Percentiles rank a stretch among this genome's conserved stretches.
Conservation (phyloP, 768 basidiomycete species). For the Neoboletus magnificus region DNA sequence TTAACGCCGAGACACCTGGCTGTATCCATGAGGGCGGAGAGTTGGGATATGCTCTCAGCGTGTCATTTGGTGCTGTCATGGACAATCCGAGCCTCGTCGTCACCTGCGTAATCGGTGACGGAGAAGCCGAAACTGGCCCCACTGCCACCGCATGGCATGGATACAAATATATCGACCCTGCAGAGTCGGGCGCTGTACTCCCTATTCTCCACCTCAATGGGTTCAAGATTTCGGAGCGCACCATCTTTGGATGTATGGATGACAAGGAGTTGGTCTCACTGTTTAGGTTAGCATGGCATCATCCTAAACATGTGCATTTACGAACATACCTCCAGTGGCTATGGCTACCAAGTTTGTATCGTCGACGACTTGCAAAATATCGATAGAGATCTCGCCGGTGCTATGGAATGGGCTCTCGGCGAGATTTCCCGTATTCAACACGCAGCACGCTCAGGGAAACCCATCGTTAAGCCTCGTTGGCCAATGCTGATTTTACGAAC, state of each 20-base stretch:
- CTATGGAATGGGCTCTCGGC: conserved; percentile 74
- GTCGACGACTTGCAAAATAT: conserved; percentile 65
- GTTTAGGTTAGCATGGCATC: conserved; percentile 50
- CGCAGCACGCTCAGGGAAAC: conserved; percentile 71
- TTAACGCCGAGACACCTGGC: conserved; percentile 85
- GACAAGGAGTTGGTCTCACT: conserved; percentile 73
- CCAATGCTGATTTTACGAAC: conserved; percentile 84
- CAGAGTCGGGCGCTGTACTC: conserved; percentile 86
- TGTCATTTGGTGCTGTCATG: conserved; percentile 87
- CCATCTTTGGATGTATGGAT: conserved; percentile 89
- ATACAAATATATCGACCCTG: conserved; percentile 88
- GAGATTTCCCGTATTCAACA: conserved; percentile 77
- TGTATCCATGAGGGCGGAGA: conserved; percentile 91
- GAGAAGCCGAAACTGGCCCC: conserved; percentile 80
- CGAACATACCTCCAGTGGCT: conserved; percentile 45
- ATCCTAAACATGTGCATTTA: background rate
- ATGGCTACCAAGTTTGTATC: conserved; percentile 87
- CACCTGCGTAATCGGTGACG: conserved; percentile 82
- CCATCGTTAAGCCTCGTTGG: conserved; percentile 88
- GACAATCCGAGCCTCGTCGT: conserved; percentile 85
- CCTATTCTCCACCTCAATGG: conserved; percentile 87
- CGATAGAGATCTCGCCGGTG: conserved; percentile 75
- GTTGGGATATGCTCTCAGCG: conserved; percentile 83
- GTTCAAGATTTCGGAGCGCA: conserved; percentile 89
- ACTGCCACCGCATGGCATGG: conserved; percentile 82